A percentile compares a stretch with the other conserved stretches of the same genome.
phyloP scores from a whole-genome alignment of 208 protist genomes.

The Trypanosoma caninum region DNA sequence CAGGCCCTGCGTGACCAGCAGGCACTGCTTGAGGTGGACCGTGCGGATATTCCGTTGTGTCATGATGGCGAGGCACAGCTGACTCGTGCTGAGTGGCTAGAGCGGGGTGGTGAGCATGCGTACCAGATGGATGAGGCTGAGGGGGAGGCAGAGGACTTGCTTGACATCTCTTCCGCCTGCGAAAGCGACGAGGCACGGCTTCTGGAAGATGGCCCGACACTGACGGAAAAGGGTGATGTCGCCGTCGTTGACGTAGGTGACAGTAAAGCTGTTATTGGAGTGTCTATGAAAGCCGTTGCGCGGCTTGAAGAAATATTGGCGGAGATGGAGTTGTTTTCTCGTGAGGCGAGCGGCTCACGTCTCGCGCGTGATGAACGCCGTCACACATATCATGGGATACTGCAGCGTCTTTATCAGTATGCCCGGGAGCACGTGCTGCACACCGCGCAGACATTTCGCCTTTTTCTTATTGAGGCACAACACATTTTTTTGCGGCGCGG shows the following conservation, averaged over 20 bases:
- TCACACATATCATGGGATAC: constrained; percentile 29
- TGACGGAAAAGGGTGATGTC: constrained; percentile 12
- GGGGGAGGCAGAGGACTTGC: constrained; percentile 18
- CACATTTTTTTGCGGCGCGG: constrained; percentile 46
- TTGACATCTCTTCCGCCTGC: constrained; percentile 24
- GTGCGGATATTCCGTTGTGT: constrained; percentile 43
- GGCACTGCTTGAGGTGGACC: constrained; percentile 49
- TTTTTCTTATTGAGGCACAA: constrained; percentile 78
- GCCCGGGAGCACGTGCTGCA: constrained; percentile 45
- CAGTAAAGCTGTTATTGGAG: not conserved
- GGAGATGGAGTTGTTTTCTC: constrained; percentile 4
- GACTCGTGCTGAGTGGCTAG: constrained; percentile 70
- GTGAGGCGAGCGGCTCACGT: constrained; percentile 8
- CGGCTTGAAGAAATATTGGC: constrained; percentile 12
- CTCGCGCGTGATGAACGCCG: constrained; percentile 3
- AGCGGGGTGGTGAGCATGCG: constrained; percentile 62
- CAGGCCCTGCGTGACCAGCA: constrained; percentile 31
- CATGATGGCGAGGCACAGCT: constrained; percentile 43
- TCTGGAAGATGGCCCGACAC: not conserved
- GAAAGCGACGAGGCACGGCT: constrained; percentile 10
- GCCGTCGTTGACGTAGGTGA: constrained; percentile 27
- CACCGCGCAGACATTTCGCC: constrained; percentile 61
- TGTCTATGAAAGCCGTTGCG: not conserved
- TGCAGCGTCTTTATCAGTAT: constrained; percentile 52
- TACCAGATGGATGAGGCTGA: constrained; percentile 58